These are phyloP conservation scores for Bjerkandera adusta DNA, from an alignment of 1,284 basidiomycete species.

Conservation along the genomic window DNA sequence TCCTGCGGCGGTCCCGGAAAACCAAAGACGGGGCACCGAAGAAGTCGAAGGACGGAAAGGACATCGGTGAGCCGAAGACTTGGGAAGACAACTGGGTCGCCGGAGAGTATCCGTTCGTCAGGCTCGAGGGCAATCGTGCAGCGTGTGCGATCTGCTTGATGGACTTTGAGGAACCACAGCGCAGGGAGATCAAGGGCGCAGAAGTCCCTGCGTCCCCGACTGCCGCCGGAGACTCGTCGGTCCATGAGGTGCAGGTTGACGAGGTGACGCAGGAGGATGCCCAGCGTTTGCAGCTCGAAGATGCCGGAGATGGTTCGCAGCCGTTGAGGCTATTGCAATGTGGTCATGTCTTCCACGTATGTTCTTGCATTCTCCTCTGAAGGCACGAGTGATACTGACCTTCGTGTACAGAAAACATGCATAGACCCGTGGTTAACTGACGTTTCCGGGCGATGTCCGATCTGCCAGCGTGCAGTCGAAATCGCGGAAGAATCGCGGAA, in stretches of 20 bases:
- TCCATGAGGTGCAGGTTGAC: constrained; percentile 30
- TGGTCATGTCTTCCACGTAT: constrained; percentile 81
- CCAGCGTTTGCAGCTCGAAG: constrained; percentile 48
- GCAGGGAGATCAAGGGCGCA: constrained; percentile 12
- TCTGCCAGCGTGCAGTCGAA: constrained; percentile 63
- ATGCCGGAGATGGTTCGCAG: constrained; percentile 72
- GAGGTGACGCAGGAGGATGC: constrained; percentile 40
- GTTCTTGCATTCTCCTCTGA: constrained; percentile 26
- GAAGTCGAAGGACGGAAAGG: constrained; percentile 20
- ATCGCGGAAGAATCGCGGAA: constrained; percentile 17
- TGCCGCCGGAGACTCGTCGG: constrained; percentile 27
- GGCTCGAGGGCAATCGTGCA: constrained; percentile 75
- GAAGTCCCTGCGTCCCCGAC: neutral
- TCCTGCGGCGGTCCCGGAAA: constrained; percentile 36
- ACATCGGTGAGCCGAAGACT: constrained; percentile 36
- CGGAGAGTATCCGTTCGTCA: constrained; percentile 58
- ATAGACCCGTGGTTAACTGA: constrained; percentile 76
- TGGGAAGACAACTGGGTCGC: constrained; percentile 52
- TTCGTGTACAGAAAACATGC: constrained; percentile 61
- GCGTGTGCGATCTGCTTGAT: constrained; percentile 79
- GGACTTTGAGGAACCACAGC: constrained; percentile 73
- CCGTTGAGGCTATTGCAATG: constrained; percentile 70
- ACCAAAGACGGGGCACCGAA: constrained; percentile 21
- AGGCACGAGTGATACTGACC: constrained; percentile 3
- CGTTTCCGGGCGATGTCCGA: constrained; percentile 77